These are phyloP conservation scores for Filobasidium wieringae DNA, from an alignment of 768 basidiomycete genomes.

Conservation along the genomic window DNA sequence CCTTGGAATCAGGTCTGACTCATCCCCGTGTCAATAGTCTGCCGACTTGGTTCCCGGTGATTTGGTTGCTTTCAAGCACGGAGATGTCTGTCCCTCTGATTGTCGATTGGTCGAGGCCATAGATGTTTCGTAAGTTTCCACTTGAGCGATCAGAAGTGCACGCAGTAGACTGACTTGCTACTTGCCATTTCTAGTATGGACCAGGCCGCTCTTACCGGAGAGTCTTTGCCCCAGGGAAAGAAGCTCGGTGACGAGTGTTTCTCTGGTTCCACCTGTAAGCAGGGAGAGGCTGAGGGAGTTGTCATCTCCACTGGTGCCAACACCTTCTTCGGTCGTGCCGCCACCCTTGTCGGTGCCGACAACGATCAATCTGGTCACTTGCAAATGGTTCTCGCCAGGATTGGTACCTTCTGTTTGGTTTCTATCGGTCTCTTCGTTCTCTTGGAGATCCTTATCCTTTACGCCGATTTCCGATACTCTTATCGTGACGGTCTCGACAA, in stretches of 20 bases:
- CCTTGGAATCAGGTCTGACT: background rate
- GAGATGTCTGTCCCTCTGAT: constrained; percentile 95
- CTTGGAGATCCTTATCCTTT: constrained; percentile 85
- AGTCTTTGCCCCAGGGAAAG: constrained; percentile 86
- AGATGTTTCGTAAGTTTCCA: constrained; percentile 60
- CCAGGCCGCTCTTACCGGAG: constrained; percentile 94
- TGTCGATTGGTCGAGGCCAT: constrained; percentile 92
- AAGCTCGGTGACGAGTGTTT: constrained; percentile 93
- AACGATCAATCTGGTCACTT: constrained; percentile 96
- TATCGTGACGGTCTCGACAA: constrained; percentile 95
- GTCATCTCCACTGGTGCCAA: constrained; percentile 97
- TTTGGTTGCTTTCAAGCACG: constrained; percentile 95
- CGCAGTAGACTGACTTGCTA: background rate
- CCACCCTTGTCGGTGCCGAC: constrained; percentile 91
- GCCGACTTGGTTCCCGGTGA: constrained; percentile 85
- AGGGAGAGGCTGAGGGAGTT: constrained; percentile 96
- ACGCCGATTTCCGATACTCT: constrained; percentile 75
- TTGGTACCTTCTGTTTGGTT: constrained; percentile 93
- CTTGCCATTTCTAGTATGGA: constrained; percentile 51
- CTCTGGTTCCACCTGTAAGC: constrained; percentile 97
- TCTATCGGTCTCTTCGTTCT: constrained; percentile 92
- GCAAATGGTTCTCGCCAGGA: constrained; percentile 96
- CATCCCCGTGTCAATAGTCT: constrained; percentile 40
- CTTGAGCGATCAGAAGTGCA: background rate
- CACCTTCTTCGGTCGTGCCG: constrained; percentile 94